Base-by-base conservation (phyloP, 164 flowering plant species). In the Chloranthus sessilifolius region DNA sequence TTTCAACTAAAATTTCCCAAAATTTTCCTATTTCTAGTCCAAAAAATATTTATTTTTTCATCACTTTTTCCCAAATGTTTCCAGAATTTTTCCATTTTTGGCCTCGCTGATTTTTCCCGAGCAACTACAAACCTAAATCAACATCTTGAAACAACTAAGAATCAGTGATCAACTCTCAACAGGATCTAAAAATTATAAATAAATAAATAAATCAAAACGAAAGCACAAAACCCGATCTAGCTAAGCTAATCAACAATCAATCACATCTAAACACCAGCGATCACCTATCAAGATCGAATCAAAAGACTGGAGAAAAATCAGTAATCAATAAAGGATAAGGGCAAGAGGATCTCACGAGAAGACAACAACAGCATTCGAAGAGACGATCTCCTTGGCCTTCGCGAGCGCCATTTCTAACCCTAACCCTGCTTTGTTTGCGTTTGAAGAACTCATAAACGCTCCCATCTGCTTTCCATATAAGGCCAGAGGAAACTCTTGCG, bases 331-430 rank as follows among this genome's bases (percentile, higher is more conserved):
- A 28, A 26, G 25, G 16, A 52, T 8, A n/a, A 21, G 17, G 16
- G 29, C 12, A 38, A 20, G 20, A 21, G 26, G 25, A 20, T 14
- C 30, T 17, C 5, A 74, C 77, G 78, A 73, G 76, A 70, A 76
- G 24, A 76, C 78, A 25, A 73, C 70, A 55, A 76, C 77, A 4
- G 69, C 50, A 17, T 62, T 63, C 14, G 75, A 33, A 19, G 75
- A 53, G 30, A 70, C 67, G 34, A 68, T 42, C 19, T 70, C 75
- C 50, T 76, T 67, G 0, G 72, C 72, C 60, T 73, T 71, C 4
- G 60, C 7, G 7, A 63, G 19, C 1, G 76, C 80, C 80, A 72
- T 75, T 3, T 58, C 34, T 12, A 11, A 28, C 28, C 14, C 59
- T 43, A 14, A n/a, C 7, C 36, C 16, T n/a, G n/a, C n/a, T n/a